These are phyloP conservation scores for Cantharellus anzutake DNA, from an alignment of 768 basidiomycete species.

Conservation along the genomic window DNA sequence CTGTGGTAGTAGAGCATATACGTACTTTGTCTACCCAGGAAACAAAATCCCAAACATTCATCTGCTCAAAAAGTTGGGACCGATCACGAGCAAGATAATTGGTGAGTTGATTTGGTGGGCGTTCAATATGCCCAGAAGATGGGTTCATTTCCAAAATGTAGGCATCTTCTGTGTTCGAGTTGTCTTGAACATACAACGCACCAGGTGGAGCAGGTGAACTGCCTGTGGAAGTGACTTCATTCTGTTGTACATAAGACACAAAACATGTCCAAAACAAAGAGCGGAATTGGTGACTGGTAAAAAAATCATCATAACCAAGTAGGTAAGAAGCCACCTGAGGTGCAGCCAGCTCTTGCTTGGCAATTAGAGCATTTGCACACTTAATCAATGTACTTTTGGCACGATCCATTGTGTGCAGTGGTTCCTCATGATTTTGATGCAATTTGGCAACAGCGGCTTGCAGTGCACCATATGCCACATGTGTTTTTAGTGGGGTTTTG, in stretches of 20 bases:
- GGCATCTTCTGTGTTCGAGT: no score
- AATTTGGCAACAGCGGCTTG: conserved; percentile 19
- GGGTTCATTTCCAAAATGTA: neutral
- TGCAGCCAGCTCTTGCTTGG: conserved; percentile 22
- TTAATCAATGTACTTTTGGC: conserved; percentile 22
- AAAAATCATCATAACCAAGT: conserved; percentile 20
- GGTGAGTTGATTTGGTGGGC: neutral
- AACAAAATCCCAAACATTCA: neutral
- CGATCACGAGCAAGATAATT: conserved; percentile 12
- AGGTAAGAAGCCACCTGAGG: conserved; percentile 22
- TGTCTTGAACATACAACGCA: neutral
- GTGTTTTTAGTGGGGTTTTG: conserved; percentile 23
- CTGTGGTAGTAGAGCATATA: conserved; percentile 7
- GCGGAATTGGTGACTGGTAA: conserved; percentile 19
- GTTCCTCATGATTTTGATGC: conserved; percentile 10
- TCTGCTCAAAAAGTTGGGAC: neutral
- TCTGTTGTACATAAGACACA: conserved; percentile 13
- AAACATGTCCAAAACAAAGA: conserved; percentile 21
- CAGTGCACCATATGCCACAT: conserved; percentile 23
- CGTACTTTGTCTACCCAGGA: neutral
- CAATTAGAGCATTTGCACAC: conserved; percentile 21
- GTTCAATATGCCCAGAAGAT: neutral
- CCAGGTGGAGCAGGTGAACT: neutral
- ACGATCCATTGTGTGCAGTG: conserved; percentile 9
- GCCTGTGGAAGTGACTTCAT: conserved; percentile 1